Conservation (phyloP, 2,329 filamentous ascomycete species). For the Fusarium begoniae region DNA sequence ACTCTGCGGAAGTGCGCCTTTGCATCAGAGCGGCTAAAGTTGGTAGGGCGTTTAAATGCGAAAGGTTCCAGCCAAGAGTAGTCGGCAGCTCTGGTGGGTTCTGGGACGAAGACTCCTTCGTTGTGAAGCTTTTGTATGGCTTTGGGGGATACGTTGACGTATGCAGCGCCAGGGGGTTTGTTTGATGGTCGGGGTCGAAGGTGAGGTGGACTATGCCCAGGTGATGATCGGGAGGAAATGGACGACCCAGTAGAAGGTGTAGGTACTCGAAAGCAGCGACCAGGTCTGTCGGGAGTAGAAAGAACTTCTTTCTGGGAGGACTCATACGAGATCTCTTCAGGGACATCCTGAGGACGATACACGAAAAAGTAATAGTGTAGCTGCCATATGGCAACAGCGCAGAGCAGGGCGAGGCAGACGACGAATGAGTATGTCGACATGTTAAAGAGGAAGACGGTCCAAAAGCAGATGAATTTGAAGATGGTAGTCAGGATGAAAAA, state of each 20-base stretch:
- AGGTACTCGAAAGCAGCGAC: background rate
- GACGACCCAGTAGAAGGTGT: conserved; percentile 6
- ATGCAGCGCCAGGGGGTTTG: conserved; percentile 21
- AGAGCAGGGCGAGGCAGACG: background rate
- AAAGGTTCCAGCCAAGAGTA: conserved; percentile 2
- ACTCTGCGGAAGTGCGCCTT: background rate
- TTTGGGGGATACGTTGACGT: conserved; percentile 24
- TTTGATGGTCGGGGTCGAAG: background rate
- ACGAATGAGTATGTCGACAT: conserved; percentile 5
- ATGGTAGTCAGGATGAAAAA: background rate
- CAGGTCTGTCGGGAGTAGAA: background rate
- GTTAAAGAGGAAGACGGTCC: background rate
- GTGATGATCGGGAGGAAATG: background rate
- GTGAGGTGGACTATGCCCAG: background rate
- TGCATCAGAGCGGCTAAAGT: background rate
- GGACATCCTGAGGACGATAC: background rate
- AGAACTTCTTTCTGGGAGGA: background rate
- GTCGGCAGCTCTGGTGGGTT: background rate
- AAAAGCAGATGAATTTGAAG: background rate
- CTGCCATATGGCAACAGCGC: conserved; percentile 3
- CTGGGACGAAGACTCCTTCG: background rate
- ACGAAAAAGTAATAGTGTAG: conserved; percentile 7
- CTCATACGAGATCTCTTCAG: background rate
- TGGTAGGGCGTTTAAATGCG: background rate
- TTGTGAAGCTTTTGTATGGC: conserved; percentile 13